Evolutionary conservation across 2,329 filamentous ascomycete genomes (phyloP).

Genomic region (Penicillium paneum): DNA sequence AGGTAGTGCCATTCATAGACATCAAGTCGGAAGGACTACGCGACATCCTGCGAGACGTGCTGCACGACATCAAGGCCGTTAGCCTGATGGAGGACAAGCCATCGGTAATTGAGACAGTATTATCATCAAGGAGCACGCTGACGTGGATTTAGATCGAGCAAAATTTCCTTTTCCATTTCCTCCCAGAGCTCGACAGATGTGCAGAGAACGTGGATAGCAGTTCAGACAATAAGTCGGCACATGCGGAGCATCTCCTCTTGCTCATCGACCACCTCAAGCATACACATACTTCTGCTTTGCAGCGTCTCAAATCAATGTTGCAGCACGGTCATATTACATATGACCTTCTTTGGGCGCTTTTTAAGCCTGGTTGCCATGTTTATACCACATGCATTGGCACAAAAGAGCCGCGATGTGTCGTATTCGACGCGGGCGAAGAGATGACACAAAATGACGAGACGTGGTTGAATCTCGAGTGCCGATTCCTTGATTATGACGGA

Average conservation of each 20-base stretch:
- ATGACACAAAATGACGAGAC: conserved; percentile 17
- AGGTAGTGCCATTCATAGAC: conserved; percentile 24
- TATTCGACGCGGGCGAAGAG: conserved; percentile 22
- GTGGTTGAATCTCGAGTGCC: conserved; percentile 26
- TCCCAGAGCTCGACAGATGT: conserved; percentile 20
- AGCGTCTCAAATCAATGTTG: conserved; percentile 29
- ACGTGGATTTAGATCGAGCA: conserved; percentile 19
- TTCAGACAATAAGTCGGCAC: conserved; percentile 1
- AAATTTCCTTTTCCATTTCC: conserved; percentile 24
- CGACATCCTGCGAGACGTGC: conserved; percentile 30
- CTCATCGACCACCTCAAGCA: conserved; percentile 29
- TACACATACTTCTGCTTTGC: conserved; percentile 20
- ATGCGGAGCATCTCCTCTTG: conserved; percentile 19
- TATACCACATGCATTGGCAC: conserved; percentile 28
- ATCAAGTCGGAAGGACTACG: conserved; percentile 34
- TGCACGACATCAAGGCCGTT: conserved; percentile 30
- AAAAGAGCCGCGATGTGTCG: conserved; percentile 21
- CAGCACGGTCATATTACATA: conserved; percentile 33
- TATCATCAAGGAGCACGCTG: conserved; percentile 10
- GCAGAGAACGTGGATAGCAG: conserved; percentile 9
- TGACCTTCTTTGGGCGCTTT: conserved; percentile 37
- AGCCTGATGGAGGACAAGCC: conserved; percentile 32
- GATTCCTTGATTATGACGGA: conserved; percentile 32
- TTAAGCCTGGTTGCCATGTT: conserved; percentile 32
- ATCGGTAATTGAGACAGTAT: conserved; percentile 24